Base-by-base conservation (phyloP, 2,329 filamentous ascomycete species). In the Didymella exigua region DNA sequence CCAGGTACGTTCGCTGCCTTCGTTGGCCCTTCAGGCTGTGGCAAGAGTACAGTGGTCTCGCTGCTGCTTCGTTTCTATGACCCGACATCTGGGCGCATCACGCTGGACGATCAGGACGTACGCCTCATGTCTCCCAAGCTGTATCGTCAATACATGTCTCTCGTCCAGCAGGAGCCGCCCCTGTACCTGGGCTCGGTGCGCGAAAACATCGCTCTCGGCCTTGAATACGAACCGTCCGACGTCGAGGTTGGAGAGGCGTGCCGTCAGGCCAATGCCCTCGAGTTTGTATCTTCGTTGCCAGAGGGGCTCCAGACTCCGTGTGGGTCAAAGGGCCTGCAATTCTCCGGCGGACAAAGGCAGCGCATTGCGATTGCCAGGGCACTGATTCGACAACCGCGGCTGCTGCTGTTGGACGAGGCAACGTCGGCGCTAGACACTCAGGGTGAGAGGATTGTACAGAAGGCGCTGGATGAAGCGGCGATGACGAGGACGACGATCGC, bases 61-160 rank as follows among this genome's bases (percentile, higher is more conserved):
- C 80, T 98, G 24, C 87, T 97, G 1, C 93, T 97, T 75, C 86
- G 93, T 23, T 97, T 97, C 73, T 98, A 98, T 73, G 86, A 91
- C 57, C 92, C 93, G 0, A 88, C 96, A 9, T 76, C 80, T 9
- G 90, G 90, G 3, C 75, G 78, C 5, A 87, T 93, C 53, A 77
- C 85, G 1, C 82, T 86, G 64, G 84, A 84, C 24, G 93, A 93
- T 29, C 76, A 82, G 16, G 86, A 96, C 83, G 88, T 67, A 6
- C 18, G 56, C 43, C 65, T 3, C 38, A 77, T 33, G 71, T 76
- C 3, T 60, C 77, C 18, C 71, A 77, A 13, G 60, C 72, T 78
- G 13, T 82, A 93, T 43, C 84, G 66, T 2, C 60, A 49, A 2
- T 4, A 96, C 65, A 96, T 97, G 91, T 89, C 92, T 63, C 70